Base-by-base conservation (phyloP, 306 rosid genomes). In the Biancaea sappan region DNA sequence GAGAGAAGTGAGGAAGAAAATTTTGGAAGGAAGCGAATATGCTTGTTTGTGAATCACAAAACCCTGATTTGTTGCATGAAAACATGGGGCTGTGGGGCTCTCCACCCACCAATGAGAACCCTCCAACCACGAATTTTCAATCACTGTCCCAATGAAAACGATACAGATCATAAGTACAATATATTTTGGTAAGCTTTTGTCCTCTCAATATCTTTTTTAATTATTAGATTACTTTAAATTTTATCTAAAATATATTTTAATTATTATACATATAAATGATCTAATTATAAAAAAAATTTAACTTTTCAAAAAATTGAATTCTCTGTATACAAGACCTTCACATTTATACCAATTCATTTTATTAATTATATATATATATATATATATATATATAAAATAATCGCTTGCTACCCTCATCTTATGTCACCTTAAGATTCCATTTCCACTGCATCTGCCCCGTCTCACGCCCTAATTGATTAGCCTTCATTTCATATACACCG, bases 41-140 rank as follows among this genome's bases (percentile, higher is more conserved):
- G 43, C 37, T 79, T 22, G 60, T 25, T 21, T 58, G 1, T 66
- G 60, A 68, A 80, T 60, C 26, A n/a, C 26, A 71, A 66, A 29
- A 44, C 46, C 79, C 88, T 73, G 86, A 81, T 74, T 84, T 81
- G 81, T 60, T 81, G 88, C 88, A 84, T 84, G 83, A 81, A 84
- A 78, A 78, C 74, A 74, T 29, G 82, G 78, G 47, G 38, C 34
- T n/a, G 75, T 57, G 25, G 72, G 51, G 70, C 70, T 63, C 11
- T 35, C 48, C 77, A 68, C 79, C 69, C 41, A 73, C 89, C 84
- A 72, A 72, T 77, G 64, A 66, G 77, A 32, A 74, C 22, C 73
- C 76, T 68, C 86, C 86, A 79, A 77, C 79, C 22, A 48, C 59
- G 3, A 32, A 11, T 31, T 46, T 32, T 73, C 53, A 58, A 71